Evolutionary conservation across 306 rosid species (phyloP), one percentile per base, ranked within the genome.

Genomic region (Cucurbita moschata): DNA sequence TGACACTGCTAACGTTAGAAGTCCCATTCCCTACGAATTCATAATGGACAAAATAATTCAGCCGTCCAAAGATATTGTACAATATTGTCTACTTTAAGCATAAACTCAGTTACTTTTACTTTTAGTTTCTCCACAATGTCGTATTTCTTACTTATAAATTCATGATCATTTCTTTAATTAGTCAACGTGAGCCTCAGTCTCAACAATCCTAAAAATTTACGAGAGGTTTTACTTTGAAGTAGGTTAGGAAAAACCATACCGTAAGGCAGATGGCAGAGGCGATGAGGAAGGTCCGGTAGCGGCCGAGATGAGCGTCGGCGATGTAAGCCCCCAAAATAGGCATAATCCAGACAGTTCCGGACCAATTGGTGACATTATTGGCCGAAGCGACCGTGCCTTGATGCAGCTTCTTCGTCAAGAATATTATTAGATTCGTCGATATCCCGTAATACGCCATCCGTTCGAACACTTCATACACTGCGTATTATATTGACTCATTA

Each of bases 281-380:
- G 26, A 79, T 35, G 43, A 86, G 55, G 55, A 90, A 94, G 1
- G 98, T 94, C 86, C 87, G 83, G 18, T 87, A 94, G 16, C 97
- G 96, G 5, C 97, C 97, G 19, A 90, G 92, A 62, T 81, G 85
- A 65, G 97, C 92, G 10, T 94, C 96, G 0, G 97, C 98, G 10
- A 90, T 59, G 11, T 86, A 94, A 16, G 98, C 97, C 0, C 98
- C 98, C 70, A 94, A 77, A 57, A 90, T 77, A 44, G 96, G 97
- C 68, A 92, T 94, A 1, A 90, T 81, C 92, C 96, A 90, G 57
- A 82, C 77, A 35, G 92, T 83, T 37, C 98, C 89, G 6, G 76
- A 76, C 89, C 89, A 86, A 11, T 86, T 86, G 16, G 89, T 86
- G 18, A 83, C 89, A 23, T 86, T 79, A 44, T 86, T 86, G 0